These are phyloP conservation scores for Starmerella powellii DNA, from an alignment of 805 yeast genomes.

Conservation along the genomic window DNA sequence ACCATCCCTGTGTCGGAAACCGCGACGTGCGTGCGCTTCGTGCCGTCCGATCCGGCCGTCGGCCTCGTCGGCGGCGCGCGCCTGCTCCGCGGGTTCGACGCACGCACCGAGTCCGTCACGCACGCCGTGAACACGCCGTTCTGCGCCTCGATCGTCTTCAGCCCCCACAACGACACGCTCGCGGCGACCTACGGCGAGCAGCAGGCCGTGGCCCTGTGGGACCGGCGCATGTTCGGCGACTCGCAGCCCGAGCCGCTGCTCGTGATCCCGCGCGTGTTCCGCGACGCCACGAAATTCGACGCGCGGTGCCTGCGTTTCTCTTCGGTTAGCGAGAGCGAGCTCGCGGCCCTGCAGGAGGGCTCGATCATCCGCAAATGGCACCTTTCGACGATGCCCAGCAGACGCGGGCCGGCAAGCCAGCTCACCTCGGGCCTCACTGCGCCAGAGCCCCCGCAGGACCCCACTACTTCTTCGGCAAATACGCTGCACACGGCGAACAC, in stretches of 20 bases:
- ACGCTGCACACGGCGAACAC: too few species aligned
- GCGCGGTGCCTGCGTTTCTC: slow-evolving; percentile 32
- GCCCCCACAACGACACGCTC: slow-evolving; percentile 52
- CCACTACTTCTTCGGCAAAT: too few species aligned
- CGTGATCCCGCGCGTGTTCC: slow-evolving; percentile 22
- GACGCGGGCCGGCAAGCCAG: slow-evolving; percentile 7
- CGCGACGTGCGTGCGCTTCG: slow-evolving; percentile 54
- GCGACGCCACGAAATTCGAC: slow-evolving; percentile 15
- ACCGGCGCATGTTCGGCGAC: slow-evolving; percentile 25
- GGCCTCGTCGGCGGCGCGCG: slow-evolving; percentile 68
- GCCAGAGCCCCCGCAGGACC: too few species aligned
- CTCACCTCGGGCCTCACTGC: slow-evolving; percentile 15
- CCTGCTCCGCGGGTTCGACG: slow-evolving; percentile 63
- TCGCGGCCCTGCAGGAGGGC: slow-evolving; percentile 70
- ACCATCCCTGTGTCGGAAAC: slow-evolving; percentile 64
- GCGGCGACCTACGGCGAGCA: slow-evolving; percentile 73
- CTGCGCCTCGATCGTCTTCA: slow-evolving; percentile 53
- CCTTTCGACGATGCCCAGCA: slow-evolving; percentile 26
- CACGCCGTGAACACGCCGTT: slow-evolving; percentile 54
- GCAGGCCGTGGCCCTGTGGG: slow-evolving; percentile 65
- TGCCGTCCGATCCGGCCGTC: slow-evolving; percentile 42
- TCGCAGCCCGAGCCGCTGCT: slow-evolving; percentile 20
- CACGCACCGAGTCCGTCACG: slow-evolving; percentile 33
- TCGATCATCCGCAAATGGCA: slow-evolving; percentile 71
- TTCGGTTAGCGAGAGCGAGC: slow-evolving; percentile 52